Evolutionary conservation across 306 rosid species (phyloP).

Genomic region (Amphicarpaea edgeworthii): DNA sequence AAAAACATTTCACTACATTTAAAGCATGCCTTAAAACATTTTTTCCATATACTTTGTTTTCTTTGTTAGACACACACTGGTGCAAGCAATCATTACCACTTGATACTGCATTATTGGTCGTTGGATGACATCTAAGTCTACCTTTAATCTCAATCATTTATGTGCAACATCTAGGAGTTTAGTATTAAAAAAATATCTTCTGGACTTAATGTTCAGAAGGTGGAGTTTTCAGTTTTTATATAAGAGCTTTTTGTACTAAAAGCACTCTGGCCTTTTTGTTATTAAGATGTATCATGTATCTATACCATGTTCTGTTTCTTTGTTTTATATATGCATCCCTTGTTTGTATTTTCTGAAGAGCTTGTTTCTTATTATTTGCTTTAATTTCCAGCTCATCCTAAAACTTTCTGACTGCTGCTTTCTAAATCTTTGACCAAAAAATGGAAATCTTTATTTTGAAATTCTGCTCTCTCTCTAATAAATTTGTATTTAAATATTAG

Average conservation of each 20-base stretch:
- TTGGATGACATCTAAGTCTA: slow-evolving; percentile 17
- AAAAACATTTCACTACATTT: slow-evolving; percentile 24
- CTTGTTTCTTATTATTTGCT: slow-evolving; percentile 32
- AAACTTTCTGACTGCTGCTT: slow-evolving; percentile 24
- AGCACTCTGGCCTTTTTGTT: neutral
- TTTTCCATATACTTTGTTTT: neutral
- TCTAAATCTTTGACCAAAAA: neutral
- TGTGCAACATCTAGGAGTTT: slow-evolving; percentile 22
- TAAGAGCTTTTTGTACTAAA: slow-evolving; percentile 10
- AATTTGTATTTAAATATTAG: slow-evolving; percentile 17
- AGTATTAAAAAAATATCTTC: neutral
- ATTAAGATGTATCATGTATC: slow-evolving; percentile 7
- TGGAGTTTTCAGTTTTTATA: slow-evolving; percentile 17
- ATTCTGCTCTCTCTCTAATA: slow-evolving; percentile 2
- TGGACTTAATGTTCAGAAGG: slow-evolving; percentile 12
- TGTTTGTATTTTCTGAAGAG: slow-evolving; percentile 33
- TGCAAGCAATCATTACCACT: slow-evolving; percentile 3
- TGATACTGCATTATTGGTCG: slow-evolving; percentile 19
- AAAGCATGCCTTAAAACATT: neutral
- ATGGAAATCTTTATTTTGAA: slow-evolving; percentile 31
- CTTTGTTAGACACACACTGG: slow-evolving; percentile 22
- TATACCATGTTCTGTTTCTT: slow-evolving; percentile 22
- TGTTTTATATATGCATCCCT: slow-evolving; percentile 14
- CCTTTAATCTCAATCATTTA: neutral
- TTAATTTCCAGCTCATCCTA: slow-evolving; percentile 1